Conservation (phyloP, 768 basidiomycete species). For the Amanita rubescens region DNA sequence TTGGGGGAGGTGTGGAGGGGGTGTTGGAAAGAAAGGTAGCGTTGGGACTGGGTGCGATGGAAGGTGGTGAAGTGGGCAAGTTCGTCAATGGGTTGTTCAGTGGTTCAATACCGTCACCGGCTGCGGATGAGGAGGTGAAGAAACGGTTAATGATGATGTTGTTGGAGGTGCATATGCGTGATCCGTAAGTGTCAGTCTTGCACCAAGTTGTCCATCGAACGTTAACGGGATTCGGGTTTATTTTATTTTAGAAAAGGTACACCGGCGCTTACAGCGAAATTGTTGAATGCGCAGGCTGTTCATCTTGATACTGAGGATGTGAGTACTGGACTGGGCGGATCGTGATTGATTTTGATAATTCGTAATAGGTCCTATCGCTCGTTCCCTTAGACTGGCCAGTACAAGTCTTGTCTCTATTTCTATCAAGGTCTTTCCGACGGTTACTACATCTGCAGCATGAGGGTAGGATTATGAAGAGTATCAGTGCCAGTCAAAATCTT, state of each 20-base stretch:
- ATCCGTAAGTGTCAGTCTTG: constrained; percentile 38
- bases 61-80: constrained; percentile 9
- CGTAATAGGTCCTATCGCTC: constrained; percentile 57
- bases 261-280: constrained; percentile 50
- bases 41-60: too few species aligned
- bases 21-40: constrained; percentile 24
- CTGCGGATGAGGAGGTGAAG: too few species aligned
- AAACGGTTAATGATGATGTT: too few species aligned
- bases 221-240: background rate
- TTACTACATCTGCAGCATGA: constrained; percentile 66
- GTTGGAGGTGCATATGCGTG: constrained; percentile 17
- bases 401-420: constrained; percentile 62
- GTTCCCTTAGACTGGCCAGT: constrained; percentile 77
- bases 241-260: constrained; percentile 36
- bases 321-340: too few species aligned
- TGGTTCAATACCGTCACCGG: too few species aligned
- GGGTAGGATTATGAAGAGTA: constrained; percentile 70
- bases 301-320: constrained; percentile 77
- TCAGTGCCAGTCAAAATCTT: constrained; percentile 76
- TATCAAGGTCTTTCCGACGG: constrained; percentile 71
- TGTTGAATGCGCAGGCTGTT: constrained; percentile 75
- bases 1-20: constrained; percentile 58
- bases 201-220: too few species aligned
- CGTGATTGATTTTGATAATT: constrained; percentile 7
- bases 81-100: too few species aligned